Conservation (phyloP, 164 flowering plant species). For the Berberis thunbergii region DNA sequence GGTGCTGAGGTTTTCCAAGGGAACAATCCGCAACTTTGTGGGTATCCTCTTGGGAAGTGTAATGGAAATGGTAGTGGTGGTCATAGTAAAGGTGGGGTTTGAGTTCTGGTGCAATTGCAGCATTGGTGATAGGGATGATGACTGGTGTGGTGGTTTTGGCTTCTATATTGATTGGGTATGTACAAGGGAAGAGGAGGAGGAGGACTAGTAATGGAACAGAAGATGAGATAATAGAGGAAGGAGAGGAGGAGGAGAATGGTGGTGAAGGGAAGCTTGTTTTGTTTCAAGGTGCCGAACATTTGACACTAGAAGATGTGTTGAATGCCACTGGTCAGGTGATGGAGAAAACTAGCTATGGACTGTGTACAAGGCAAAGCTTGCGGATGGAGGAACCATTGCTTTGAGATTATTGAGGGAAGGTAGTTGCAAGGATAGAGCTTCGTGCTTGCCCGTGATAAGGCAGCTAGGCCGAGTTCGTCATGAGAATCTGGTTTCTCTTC, state of each 20-base stretch:
- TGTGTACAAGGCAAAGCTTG: slow-evolving; percentile 88
- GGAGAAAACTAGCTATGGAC: slow-evolving; percentile 95
- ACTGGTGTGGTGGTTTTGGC: slow-evolving; percentile 71
- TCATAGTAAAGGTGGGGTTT: slow-evolving; percentile 38
- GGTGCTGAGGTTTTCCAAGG: slow-evolving; percentile 65
- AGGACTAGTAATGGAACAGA: slow-evolving; percentile 34
- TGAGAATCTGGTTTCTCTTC: slow-evolving; percentile 81
- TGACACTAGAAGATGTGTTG: slow-evolving; percentile 87
- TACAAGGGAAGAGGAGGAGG: slow-evolving; percentile 69
- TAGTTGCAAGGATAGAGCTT: slow-evolving; percentile 71
- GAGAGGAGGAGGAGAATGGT: slow-evolving; percentile 39
- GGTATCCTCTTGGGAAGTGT: slow-evolving; percentile 57
- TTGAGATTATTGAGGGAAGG: slow-evolving; percentile 92
- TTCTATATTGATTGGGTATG: slow-evolving; percentile 73
- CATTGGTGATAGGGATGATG: slow-evolving; percentile 86
- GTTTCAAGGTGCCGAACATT: slow-evolving; percentile 94
- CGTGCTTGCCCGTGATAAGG: slow-evolving; percentile 71
- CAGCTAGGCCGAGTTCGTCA: slow-evolving; percentile 81
- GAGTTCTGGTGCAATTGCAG: slow-evolving; percentile 87
- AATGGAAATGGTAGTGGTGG: slow-evolving; percentile 40
- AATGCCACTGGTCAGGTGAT: slow-evolving; percentile 98
- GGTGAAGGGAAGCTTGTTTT: slow-evolving; percentile 76
- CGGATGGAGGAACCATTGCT: slow-evolving; percentile 87
- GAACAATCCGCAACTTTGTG: slow-evolving; percentile 62
- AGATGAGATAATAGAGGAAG: slow-evolving; percentile 53